Base-by-base conservation (phyloP, 768 basidiomycete genomes). In the Amyloporia xantha region DNA sequence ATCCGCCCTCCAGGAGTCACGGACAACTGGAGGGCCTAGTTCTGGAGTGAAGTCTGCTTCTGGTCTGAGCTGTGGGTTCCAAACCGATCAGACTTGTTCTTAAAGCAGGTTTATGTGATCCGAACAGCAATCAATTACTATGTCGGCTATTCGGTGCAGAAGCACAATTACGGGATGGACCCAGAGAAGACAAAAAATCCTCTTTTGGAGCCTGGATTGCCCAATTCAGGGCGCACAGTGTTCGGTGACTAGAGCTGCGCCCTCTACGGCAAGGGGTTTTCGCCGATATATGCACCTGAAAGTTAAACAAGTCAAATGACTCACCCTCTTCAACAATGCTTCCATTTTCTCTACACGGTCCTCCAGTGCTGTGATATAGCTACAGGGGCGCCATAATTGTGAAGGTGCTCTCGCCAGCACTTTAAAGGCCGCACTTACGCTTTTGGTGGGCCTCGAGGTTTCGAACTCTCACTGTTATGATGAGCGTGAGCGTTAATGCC, bases 21-120 rank as follows among this genome's bases (percentile, higher is more conserved):
- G 77, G 40, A 77, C 28, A 7, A 87, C 66, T 1, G 75, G 75
- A 5, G 81, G 78, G 0, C 85, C 85, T 41, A 88, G 68, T 53
- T 83, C 77, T 19, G 72, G 64, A 27, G 77, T 73, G 59, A 84
- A 82, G 59, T 86, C 81, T 39, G 66, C 60, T 52, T 77, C 76
- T 25, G 85, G 86, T 24, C 71, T 73, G 54, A 86, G 69, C 85
- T 87, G 57, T 54, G 40, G 40, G 33, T 17, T 27, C 28, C 15
- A 37, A 15, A 15, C 3, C 12, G n/a, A 26, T 35, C 13, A 41
- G 24, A 28, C n/a, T n/a, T n/a, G n/a, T n/a, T n/a, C n/a, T n/a
- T n/a, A n/a, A n/a, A n/a, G n/a, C n/a, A n/a, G n/a, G n/a, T n/a
- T n/a, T n/a, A n/a, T n/a, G n/a, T n/a, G n/a, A n/a, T n/a, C n/a